Evolutionary conservation across 192 early-diverging fungal species (phyloP).

Genomic region (Gryganskiella cystojenkinii): DNA sequence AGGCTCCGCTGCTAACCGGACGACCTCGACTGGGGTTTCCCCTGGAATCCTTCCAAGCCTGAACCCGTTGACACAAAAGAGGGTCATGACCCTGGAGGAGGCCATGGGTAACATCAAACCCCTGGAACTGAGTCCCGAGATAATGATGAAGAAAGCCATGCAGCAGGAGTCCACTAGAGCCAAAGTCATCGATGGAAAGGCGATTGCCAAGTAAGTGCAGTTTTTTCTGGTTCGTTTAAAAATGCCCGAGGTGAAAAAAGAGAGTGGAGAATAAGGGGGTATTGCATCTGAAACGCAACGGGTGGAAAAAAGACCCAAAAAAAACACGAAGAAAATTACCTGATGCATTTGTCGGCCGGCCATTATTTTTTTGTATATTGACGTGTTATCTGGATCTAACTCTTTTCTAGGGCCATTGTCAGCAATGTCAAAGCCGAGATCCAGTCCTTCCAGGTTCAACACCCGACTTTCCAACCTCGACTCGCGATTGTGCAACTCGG

Average conservation of each 20-base stretch:
- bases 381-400: background rate
- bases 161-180: slow-evolving; percentile 36
- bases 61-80: slow-evolving; percentile 5
- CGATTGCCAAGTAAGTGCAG: slow-evolving; percentile 74
- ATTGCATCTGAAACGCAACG: too few relatives aligned
- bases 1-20: too few relatives aligned
- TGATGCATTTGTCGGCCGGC: background rate
- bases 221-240: background rate
- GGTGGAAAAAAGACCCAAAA: too few relatives aligned
- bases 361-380: background rate
- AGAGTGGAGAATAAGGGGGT: too few relatives aligned
- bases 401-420: slow-evolving; percentile 70
- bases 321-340: too few relatives aligned
- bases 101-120: slow-evolving; percentile 47
- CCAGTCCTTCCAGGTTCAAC: slow-evolving; percentile 63
- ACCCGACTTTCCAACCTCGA: slow-evolving; percentile 83
- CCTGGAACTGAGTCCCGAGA: slow-evolving; percentile 43
- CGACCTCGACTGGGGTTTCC: too few relatives aligned
- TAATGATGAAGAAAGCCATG: slow-evolving; percentile 8
- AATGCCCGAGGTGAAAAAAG: too few relatives aligned
- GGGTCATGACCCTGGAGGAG: slow-evolving; percentile 35
- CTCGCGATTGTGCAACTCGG: slow-evolving; percentile 95
- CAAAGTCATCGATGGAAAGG: slow-evolving; percentile 82
- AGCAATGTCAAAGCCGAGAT: slow-evolving; percentile 76
- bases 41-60: background rate